Evolutionary conservation across 805 yeast genomes (phyloP), one percentile per base, ranked within the genome.

Genomic region (Wickerhamiella vanderwaltii): DNA sequence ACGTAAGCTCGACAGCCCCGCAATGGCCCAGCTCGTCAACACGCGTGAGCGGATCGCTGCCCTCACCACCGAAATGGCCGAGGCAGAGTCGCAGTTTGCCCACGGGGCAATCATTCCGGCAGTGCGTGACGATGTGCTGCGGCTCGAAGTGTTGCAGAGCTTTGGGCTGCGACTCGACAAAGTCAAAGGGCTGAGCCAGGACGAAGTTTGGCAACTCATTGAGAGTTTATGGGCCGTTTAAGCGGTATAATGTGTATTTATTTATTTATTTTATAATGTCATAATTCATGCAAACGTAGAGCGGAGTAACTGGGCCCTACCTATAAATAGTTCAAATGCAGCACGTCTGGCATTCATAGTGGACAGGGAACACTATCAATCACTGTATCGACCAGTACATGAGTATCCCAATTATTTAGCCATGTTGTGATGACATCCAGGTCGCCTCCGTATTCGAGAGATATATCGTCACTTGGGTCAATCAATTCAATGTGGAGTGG

Each of bases 361-460:
- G 82, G 82, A 1, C 75, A 71, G 15, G 65, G 67, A 0, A 77
- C 75, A 29, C 63, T 62, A 16, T 57, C 59, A 32, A 77, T 48
- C 2, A 74, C 72, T 43, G 71, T 71, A 39, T 72, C 78, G 0
- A 75, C 61, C 0, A 77, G 65, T 33, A 69, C 50, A 12, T 66
- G 69, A 0, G 65, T 66, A 38, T 66, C 68, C 65, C 77, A 67
- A 34, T 62, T 60, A 26, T 52, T 53, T 47, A 71, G 50, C 53
- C 74, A 55, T 38, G 63, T 65, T 15, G 56, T 53, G 4, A 68
- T 63, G 13, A 72, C 44, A 9, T 52, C 60, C 11, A 59, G 46
- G 46, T 75, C 78, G 33, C 79, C 68, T 1, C 83, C 82, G 58
- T 73, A 77, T 32, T 64, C 58, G 24, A 74, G 51, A 2, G 74